Evolutionary conservation across 306 rosid species (phyloP), one percentile per base, ranked within the genome.

Genomic region (Quercus agrifolia): DNA sequence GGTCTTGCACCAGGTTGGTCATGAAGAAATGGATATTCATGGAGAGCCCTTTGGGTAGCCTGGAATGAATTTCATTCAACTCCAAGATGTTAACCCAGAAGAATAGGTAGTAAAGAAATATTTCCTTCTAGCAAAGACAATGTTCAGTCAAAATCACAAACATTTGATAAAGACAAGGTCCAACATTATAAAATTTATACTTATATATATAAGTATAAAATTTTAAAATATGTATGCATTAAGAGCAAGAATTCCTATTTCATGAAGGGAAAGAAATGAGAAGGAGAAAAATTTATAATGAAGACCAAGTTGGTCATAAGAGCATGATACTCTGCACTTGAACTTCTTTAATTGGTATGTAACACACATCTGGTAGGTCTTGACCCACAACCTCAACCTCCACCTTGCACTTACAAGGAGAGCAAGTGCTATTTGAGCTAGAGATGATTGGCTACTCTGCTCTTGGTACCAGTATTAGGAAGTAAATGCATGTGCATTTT

Each of bases 11-110:
- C 76, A 59, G 97, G 12, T 71, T 81, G 89, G 73, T 83, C 94
- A 51, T 88, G 96, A 83, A 90, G 88, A 88, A 89, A 96, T 35
- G 91, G 78, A 84, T 90, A 91, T 73, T 96, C 97, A 38, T 86
- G 94, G 68, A 90, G 83, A 70, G 85, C 81, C 85, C 97, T 96
- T 55, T 89, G 21, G 41, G 88, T 55, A 76, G 84, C 94, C 99
- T 96, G 93, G 80, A 86, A 87, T 63, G 33, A 72, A 88, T 74
- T 73, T 72, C 81, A 76, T 38, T 74, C 78, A 56, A 79, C 80
- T 81, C 88, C 78, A 86, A 75, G 72, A 78, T 66, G 49, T 81
- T 78, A 80, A 79, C 70, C 38, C 78, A 85, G 44, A 68, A 78
- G 52, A 79, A 28, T 66, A 66, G 78, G 56, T 19, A 68, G 67